These are phyloP conservation scores for Leccinum olivaceopallidum DNA, from an alignment of 768 basidiomycete genomes.

Conservation along the genomic window DNA sequence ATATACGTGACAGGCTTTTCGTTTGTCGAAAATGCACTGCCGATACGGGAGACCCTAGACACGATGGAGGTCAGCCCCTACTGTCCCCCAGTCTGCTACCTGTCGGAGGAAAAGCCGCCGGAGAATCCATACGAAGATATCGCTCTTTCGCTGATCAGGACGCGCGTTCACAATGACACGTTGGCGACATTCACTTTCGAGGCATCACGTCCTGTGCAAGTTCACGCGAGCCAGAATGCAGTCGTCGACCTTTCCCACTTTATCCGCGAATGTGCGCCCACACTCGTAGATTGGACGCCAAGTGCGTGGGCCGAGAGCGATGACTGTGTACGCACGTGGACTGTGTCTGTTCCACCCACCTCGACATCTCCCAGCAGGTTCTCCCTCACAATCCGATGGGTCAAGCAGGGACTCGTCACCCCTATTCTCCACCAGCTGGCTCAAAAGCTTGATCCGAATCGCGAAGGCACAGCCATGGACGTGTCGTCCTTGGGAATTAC, in stretches of 20 bases:
- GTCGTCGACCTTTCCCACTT: constrained; percentile 55
- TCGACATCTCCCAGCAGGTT: constrained; percentile 24
- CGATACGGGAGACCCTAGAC: constrained; percentile 44
- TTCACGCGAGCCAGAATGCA: constrained; percentile 48
- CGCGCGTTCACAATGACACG: constrained; percentile 27
- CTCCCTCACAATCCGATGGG: constrained; percentile 56
- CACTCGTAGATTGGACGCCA: constrained; percentile 49
- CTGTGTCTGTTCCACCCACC: constrained; percentile 42
- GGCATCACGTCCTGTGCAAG: constrained; percentile 27
- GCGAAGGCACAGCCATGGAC: constrained; percentile 5
- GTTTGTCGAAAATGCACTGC: constrained; percentile 54
- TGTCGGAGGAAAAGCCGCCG: constrained; percentile 46
- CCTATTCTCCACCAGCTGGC: constrained; percentile 52
- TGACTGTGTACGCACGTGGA: constrained; percentile 67
- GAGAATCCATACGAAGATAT: constrained; percentile 30
- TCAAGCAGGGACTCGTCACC: constrained; percentile 55
- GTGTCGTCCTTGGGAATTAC: constrained; percentile 37
- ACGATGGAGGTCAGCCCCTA: constrained; percentile 45
- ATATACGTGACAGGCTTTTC: constrained; percentile 52
- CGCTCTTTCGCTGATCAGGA: constrained; percentile 28
- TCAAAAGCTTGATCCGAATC: constrained; percentile 11
- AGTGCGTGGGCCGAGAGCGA: constrained; percentile 50
- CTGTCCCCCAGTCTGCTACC: constrained; percentile 54
- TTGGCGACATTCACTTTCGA: constrained; percentile 59
- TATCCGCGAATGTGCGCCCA: constrained; percentile 46